These are phyloP conservation scores for Grosmannia penicillata DNA, from an alignment of 2,329 filamentous ascomycete species.

Conservation along the genomic window DNA sequence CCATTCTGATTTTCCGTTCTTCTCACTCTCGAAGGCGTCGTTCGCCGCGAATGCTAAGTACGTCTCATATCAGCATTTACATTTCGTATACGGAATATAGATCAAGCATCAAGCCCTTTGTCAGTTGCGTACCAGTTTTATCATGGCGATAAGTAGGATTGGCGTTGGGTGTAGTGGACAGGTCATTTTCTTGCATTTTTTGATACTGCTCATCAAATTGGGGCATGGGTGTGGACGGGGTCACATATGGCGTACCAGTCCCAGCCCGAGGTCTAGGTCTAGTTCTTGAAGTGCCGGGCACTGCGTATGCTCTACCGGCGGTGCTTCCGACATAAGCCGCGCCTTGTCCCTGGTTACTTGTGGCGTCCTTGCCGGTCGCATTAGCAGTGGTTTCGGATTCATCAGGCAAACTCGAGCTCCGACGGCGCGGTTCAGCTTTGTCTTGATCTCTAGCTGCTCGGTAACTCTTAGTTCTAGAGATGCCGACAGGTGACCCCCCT, in stretches of 20 bases:
- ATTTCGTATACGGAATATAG: too few relatives aligned
- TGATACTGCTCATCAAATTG: conserved; percentile 9
- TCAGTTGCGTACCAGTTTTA: background rate
- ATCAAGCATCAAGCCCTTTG: background rate
- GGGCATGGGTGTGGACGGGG: conserved; percentile 4
- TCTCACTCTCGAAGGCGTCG: too few relatives aligned
- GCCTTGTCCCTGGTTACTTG: too few relatives aligned
- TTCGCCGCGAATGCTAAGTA: too few relatives aligned
- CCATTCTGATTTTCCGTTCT: too few relatives aligned
- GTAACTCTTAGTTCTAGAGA: conserved; percentile 31
- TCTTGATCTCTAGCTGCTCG: conserved; percentile 17
- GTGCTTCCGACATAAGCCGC: too few relatives aligned
- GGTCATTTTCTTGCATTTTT: conserved; percentile 1
- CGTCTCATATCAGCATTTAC: too few relatives aligned
- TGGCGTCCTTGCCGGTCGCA: background rate
- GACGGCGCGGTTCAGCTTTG: conserved; percentile 12
- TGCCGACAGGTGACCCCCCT: conserved; percentile 13
- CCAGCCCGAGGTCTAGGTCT: too few relatives aligned
- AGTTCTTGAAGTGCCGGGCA: too few relatives aligned
- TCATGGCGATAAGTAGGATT: background rate
- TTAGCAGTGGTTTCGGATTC: conserved; percentile 12
- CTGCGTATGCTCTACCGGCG: too few relatives aligned
- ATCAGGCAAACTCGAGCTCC: conserved; percentile 18
- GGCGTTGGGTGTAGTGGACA: background rate
- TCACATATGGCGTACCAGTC: background rate